These are phyloP conservation scores for Diaporthe citrichinensis DNA, from an alignment of 2,329 filamentous ascomycete species.

Conservation along the genomic window DNA sequence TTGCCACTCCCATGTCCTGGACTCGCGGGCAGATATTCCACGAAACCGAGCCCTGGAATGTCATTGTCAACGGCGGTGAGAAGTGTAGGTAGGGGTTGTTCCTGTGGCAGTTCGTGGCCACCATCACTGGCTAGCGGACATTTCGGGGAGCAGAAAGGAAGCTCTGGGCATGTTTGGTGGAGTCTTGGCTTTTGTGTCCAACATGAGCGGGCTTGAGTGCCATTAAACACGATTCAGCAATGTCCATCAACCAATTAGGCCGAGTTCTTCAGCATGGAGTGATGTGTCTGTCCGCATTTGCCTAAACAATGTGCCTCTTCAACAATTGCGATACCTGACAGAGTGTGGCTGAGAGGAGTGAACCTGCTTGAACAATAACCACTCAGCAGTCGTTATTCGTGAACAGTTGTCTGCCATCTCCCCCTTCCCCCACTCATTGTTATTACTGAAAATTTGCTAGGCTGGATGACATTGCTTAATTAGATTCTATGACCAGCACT, in stretches of 20 bases:
- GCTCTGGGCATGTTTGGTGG: no score
- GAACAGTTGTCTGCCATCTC: neutral
- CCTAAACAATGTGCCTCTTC: neutral
- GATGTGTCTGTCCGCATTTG: neutral
- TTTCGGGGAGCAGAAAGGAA: neutral
- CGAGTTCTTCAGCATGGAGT: neutral
- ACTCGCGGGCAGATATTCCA: constrained; percentile 9
- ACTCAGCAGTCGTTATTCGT: no score
- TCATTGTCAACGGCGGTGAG: neutral
- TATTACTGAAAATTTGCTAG: neutral
- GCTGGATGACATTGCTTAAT: neutral
- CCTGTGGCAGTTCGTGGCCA: neutral
- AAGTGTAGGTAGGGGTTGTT: neutral
- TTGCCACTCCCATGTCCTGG: neutral
- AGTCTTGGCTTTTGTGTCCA: neutral
- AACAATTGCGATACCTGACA: neutral
- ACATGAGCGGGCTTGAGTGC: neutral
- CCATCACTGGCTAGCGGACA: neutral
- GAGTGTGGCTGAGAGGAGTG: no score
- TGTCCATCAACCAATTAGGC: neutral
- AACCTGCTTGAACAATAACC: neutral
- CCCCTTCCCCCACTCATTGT: neutral
- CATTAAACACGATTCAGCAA: neutral
- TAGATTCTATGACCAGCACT: no score
- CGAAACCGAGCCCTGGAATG: neutral